Conservation (phyloP, 306 rosid genomes). For the Lablab purpureus region DNA sequence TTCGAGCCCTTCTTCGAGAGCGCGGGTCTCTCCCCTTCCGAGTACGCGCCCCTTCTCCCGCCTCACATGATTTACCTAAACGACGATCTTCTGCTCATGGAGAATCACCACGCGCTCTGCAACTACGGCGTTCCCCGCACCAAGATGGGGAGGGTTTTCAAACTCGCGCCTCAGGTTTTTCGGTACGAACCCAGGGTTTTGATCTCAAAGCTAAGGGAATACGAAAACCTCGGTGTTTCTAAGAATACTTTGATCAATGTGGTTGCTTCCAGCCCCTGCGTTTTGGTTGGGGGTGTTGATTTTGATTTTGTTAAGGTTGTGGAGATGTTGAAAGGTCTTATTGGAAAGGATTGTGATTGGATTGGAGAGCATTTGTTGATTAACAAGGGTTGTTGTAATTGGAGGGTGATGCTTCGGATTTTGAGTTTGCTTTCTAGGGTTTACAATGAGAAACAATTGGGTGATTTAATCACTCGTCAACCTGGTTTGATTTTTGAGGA, state of each 20-base stretch:
- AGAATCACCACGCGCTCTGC: constrained; percentile 62
- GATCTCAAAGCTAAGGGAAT: constrained; percentile 60
- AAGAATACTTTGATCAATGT: constrained; percentile 42
- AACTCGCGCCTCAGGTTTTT: constrained; percentile 58
- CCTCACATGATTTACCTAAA: constrained; percentile 60
- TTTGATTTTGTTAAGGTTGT: constrained; percentile 58
- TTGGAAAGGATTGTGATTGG: constrained; percentile 51
- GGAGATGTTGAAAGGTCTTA: constrained; percentile 57
- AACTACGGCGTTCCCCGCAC: constrained; percentile 67
- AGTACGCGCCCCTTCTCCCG: constrained; percentile 68
- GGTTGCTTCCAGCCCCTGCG: constrained; percentile 61
- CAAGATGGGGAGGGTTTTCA: constrained; percentile 67
- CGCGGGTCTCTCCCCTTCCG: constrained; percentile 74
- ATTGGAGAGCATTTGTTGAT: constrained; percentile 54
- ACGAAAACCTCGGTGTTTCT: constrained; percentile 62
- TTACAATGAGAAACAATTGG: constrained; percentile 56
- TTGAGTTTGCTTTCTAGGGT: constrained; percentile 54
- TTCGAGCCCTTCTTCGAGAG: constrained; percentile 92
- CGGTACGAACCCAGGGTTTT: constrained; percentile 58
- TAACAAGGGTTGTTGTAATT: constrained; percentile 52
- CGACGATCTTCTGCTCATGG: constrained; percentile 67
- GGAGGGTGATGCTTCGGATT: constrained; percentile 64
- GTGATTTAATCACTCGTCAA: constrained; percentile 45
- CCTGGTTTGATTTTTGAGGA: constrained; percentile 70
- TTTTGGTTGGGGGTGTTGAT: constrained; percentile 70